Evolutionary conservation across 148 eudicot genomes (phyloP).

Genomic region (Rhododendron kiyosumense): DNA sequence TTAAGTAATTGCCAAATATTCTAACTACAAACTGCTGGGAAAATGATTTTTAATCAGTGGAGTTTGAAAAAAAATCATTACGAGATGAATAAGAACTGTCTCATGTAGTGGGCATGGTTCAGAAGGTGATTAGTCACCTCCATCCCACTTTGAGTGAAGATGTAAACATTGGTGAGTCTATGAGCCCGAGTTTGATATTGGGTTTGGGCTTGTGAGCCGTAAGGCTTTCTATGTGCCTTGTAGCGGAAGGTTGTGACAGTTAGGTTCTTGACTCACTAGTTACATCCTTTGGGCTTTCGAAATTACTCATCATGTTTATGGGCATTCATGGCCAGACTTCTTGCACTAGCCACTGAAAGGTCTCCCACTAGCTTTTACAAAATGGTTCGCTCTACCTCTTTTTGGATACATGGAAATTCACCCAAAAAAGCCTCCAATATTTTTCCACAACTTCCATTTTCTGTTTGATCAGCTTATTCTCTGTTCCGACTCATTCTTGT

Average conservation of each 20-base stretch:
- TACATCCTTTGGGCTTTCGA: not conserved
- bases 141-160: not conserved
- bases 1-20: not conserved
- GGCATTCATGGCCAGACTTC: not conserved
- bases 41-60: not conserved
- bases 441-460: not conserved
- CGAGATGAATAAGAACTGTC: not conserved
- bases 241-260: not conserved
- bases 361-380: not conserved
- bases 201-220: not conserved
- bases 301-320: not conserved
- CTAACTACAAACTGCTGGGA: not conserved
- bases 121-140: not conserved
- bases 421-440: not conserved
- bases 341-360: not conserved
- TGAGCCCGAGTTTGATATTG: not conserved
- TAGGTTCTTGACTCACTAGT: not conserved
- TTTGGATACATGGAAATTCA: not conserved
- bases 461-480: not conserved
- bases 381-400: not conserved
- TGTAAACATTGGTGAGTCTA: not conserved
- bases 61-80: not conserved
- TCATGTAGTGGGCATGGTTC: not conserved
- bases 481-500: not conserved
- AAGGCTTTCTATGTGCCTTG: not conserved